Evolutionary conservation across 2,329 filamentous ascomycete genomes (phyloP).

Genomic region (Gaeumannomyces sp.): DNA sequence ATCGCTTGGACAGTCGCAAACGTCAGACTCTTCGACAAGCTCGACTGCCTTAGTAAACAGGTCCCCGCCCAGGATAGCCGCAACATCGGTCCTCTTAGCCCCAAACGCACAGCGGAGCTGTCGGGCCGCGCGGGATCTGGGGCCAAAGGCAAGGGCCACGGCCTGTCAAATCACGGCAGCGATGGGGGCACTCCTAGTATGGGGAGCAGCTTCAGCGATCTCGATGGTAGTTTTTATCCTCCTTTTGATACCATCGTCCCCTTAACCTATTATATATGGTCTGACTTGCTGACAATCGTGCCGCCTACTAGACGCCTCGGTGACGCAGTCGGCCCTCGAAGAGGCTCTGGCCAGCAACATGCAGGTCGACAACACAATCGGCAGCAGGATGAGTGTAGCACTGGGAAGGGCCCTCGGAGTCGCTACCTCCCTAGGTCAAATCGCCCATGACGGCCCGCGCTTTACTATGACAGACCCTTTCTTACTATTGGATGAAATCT

Average conservation of each 20-base stretch:
- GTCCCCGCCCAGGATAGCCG: conserved; percentile 25
- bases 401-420: conserved; percentile 8
- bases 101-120: conserved; percentile 53
- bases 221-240: conserved; percentile 55
- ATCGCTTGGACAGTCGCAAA: conserved; percentile 42
- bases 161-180: conserved; percentile 52
- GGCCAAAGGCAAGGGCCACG: conserved; percentile 39
- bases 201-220: conserved; percentile 80
- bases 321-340: conserved; percentile 19
- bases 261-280: background rate
- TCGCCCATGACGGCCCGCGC: background rate
- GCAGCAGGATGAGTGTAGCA: conserved; percentile 8
- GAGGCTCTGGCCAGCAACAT: conserved; percentile 18
- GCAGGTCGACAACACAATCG: conserved; percentile 12
- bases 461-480: background rate
- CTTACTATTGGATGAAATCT: background rate
- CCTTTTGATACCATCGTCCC: background rate
- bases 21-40: conserved; percentile 57
- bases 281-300: background rate
- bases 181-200: conserved; percentile 65
- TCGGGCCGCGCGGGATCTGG: conserved; percentile 45
- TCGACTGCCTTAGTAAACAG: conserved; percentile 37
- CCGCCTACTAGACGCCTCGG: conserved; percentile 13
- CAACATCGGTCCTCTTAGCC: conserved; percentile 42
- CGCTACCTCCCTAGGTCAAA: conserved; percentile 5